These are phyloP conservation scores for Aspergillus ochraceoroseus DNA, from an alignment of 2,329 filamentous ascomycete species.

Conservation along the genomic window DNA sequence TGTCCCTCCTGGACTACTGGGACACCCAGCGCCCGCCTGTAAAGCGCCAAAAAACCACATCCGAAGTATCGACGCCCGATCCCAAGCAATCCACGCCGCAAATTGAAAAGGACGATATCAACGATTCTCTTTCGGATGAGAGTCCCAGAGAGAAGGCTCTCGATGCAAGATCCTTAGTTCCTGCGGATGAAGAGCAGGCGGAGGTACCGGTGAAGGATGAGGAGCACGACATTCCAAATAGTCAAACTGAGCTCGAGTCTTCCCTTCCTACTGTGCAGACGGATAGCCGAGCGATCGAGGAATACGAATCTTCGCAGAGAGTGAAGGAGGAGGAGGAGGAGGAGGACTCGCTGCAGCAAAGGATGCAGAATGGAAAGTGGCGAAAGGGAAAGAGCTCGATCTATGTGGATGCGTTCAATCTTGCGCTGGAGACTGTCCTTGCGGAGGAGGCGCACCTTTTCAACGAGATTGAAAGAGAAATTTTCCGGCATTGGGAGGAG, in stretches of 20 bases:
- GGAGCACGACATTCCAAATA: conserved; percentile 29
- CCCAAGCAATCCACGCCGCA: conserved; percentile 2
- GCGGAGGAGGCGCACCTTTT: conserved; percentile 87
- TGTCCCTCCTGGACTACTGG: conserved; percentile 38
- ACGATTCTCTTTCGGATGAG: conserved; percentile 8
- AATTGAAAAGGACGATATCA: conserved; percentile 9
- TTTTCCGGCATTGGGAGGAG: conserved; percentile 71
- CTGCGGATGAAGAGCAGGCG: too few species aligned
- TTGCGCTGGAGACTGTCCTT: conserved; percentile 82
- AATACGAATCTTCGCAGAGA: conserved; percentile 68
- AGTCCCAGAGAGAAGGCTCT: conserved; percentile 37
- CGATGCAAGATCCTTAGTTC: conserved; percentile 20
- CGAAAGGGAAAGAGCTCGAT: conserved; percentile 76
- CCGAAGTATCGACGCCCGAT: conserved; percentile 8
- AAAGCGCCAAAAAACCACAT: conserved; percentile 33
- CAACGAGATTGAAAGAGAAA: conserved; percentile 66
- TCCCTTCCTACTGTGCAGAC: conserved; percentile 63
- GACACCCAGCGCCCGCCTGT: conserved; percentile 29
- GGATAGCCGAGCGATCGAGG: conserved; percentile 67
- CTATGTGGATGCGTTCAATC: conserved; percentile 95
- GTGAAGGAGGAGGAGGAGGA: conserved; percentile 44
- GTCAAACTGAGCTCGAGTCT: conserved; percentile 64
- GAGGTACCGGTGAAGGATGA: too few species aligned
- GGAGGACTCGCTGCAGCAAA: conserved; percentile 40
- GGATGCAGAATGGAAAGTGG: conserved; percentile 60